These are phyloP conservation scores for Schrenkiella parvula DNA, from an alignment of 345 rosid genomes.

Conservation along the genomic window DNA sequence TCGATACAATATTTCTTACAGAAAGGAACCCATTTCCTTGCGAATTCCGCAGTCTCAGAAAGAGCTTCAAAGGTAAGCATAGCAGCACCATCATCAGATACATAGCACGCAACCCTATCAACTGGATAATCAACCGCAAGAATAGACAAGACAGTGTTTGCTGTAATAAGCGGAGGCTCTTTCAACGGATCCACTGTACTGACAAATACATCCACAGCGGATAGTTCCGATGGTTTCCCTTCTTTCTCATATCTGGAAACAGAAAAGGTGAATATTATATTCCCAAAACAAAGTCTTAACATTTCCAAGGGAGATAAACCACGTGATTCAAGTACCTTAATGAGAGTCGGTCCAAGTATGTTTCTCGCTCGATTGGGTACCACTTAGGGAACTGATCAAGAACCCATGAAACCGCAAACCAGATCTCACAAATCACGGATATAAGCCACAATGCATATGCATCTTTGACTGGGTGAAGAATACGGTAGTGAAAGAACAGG, in stretches of 20 bases:
- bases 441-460: slow-evolving; percentile 96
- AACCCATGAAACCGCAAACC: slow-evolving; percentile 99
- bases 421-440: slow-evolving; percentile 95
- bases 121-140: slow-evolving; percentile 98
- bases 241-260: slow-evolving; percentile 86
- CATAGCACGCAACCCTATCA: slow-evolving; percentile 92
- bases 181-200: slow-evolving; percentile 98
- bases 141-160: slow-evolving; percentile 94
- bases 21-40: slow-evolving; percentile 98
- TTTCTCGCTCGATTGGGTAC: slow-evolving; percentile 86
- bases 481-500: slow-evolving; percentile 86
- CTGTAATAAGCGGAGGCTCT: slow-evolving; percentile 98
- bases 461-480: slow-evolving; percentile 84
- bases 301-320: background rate
- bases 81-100: slow-evolving; percentile 99
- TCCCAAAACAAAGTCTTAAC: background rate
- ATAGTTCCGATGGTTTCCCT: slow-evolving; percentile 87
- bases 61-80: slow-evolving; percentile 99
- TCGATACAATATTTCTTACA: slow-evolving; percentile 85
- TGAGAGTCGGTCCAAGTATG: slow-evolving; percentile 91
- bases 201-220: slow-evolving; percentile 75
- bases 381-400: slow-evolving; percentile 98
- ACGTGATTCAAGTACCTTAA: slow-evolving; percentile 52
- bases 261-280: background rate
- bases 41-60: slow-evolving; percentile 95